These are phyloP conservation scores for Lactarius tabidus DNA, from an alignment of 768 basidiomycete genomes.

Conservation along the genomic window DNA sequence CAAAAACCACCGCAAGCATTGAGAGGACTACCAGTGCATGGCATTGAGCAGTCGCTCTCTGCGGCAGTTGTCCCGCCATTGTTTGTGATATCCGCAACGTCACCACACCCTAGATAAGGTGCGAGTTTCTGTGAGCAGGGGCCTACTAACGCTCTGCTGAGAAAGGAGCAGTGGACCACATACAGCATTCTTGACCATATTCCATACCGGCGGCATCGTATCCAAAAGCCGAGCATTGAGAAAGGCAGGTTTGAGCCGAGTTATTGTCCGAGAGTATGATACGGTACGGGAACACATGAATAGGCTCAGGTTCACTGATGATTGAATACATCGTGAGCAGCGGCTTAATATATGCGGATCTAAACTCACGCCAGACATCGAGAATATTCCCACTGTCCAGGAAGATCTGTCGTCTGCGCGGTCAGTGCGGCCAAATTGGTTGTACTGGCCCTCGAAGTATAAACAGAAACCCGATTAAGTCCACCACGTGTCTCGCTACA, in stretches of 20 bases:
- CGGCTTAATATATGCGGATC: not conserved
- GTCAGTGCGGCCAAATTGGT: conserved; percentile 40
- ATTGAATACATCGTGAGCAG: not conserved
- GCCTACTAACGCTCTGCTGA: not conserved
- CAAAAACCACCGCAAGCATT: conserved; percentile 61
- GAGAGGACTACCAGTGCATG: conserved; percentile 67
- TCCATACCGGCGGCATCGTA: conserved; percentile 69
- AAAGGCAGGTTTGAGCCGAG: conserved; percentile 59
- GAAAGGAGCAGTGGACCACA: conserved; percentile 31
- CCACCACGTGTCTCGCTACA: conserved; percentile 67
- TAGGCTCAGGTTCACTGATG: conserved; percentile 44
- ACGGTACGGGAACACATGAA: conserved; percentile 57
- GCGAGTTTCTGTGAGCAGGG: not conserved
- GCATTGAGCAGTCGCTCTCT: conserved; percentile 40
- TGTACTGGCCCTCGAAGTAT: conserved; percentile 44
- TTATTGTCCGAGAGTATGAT: conserved; percentile 57
- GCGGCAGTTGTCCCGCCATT: conserved; percentile 35
- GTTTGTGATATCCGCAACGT: conserved; percentile 47
- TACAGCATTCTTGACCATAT: conserved; percentile 71
- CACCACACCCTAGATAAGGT: conserved; percentile 58
- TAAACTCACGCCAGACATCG: conserved; percentile 59
- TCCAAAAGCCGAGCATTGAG: conserved; percentile 65
- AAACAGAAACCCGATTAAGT: conserved; percentile 66
- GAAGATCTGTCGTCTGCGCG: conserved; percentile 51
- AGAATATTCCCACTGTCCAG: conserved; percentile 60